Evolutionary conservation across 495 filamentous ascomycete genomes (phyloP), one percentile per base, ranked within the genome.

Genomic region (Astrocystis sublimbata): DNA sequence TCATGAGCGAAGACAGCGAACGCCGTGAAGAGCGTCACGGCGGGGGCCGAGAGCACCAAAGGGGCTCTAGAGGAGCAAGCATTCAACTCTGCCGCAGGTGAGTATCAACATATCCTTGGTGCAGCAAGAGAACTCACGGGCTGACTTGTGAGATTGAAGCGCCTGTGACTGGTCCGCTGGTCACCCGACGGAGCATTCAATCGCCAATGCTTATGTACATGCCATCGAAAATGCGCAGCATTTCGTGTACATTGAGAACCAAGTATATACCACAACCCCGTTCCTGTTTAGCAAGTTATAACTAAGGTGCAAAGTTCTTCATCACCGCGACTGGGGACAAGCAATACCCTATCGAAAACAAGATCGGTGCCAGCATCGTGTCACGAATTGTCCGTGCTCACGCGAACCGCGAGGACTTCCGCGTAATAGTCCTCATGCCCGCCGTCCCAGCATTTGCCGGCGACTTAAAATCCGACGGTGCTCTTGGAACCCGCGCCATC

Each of bases 181-280:
- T 17, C 81, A 83, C 33, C 75, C 78, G 5, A 82, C 86, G 0
- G 87, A 96, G 76, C 92, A 96, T 73, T 96, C 92, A 0, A 92
- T 98, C 66, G 85, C 86, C 19, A 92, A 96, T 68, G 93, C 93
- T 0, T 98, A 98, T 63, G 88, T 89, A 38, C 84, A 91, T 52
- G 83, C 89, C 33, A 97, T 98, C 70, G 81, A 79, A 23, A 88
- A 90, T 64, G 91, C 89, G 42, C 73, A 88, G 71, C 90, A 96
- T 72, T 96, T 91, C 66, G 75, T 97, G 38, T 97, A 97, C 74
- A 97, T 97, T 17, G 93, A 97, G 76, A 97, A 97, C 67, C 93
- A 97, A 73, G 78, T 77, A 52, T 17, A 69, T 38, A 17, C 6
- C 24, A 50, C 15, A 19, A 7, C 40, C 30, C 30, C 17, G 15